These are phyloP conservation scores for Pseudoneurospora amorphoporcata DNA, from an alignment of 495 filamentous ascomycete genomes.

Conservation along the genomic window DNA sequence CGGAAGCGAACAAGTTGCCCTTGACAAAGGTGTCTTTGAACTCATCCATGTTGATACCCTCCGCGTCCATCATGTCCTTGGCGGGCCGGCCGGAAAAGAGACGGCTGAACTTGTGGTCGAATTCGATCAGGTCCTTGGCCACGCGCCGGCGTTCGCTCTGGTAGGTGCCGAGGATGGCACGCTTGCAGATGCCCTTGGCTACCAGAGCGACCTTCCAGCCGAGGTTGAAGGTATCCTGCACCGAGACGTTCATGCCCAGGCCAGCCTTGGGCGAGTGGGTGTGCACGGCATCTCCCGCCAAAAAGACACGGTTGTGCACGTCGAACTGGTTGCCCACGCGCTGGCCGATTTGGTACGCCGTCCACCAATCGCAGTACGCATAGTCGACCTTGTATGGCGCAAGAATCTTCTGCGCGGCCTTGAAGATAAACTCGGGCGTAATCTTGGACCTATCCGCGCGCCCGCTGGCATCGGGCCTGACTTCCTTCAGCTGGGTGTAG, in stretches of 20 bases:
- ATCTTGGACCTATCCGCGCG: constrained; percentile 48
- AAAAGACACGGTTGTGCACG: constrained; percentile 48
- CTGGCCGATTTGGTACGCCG: constrained; percentile 51
- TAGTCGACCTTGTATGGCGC: constrained; percentile 53
- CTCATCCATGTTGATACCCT: constrained; percentile 34
- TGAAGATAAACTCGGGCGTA: constrained; percentile 47
- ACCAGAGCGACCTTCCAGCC: constrained; percentile 66
- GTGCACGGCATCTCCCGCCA: constrained; percentile 55
- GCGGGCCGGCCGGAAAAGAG: constrained; percentile 36
- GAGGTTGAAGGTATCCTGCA: constrained; percentile 61
- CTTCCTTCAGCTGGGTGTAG: constrained; percentile 57
- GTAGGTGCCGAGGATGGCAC: constrained; percentile 57
- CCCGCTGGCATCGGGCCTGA: constrained; percentile 25
- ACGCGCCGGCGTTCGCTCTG: constrained; percentile 57
- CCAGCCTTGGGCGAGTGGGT: constrained; percentile 64
- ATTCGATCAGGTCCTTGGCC: constrained; percentile 63
- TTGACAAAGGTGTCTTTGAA: constrained; percentile 32
- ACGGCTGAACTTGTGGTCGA: constrained; percentile 52
- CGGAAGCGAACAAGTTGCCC: constrained; percentile 29
- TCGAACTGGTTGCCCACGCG: constrained; percentile 57
- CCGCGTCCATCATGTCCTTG: constrained; percentile 33
- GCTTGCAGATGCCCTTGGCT: constrained; percentile 43
- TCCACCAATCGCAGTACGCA: constrained; percentile 46
- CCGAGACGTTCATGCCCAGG: constrained; percentile 67
- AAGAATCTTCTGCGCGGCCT: constrained; percentile 50